A percentile compares a stretch with the other conserved stretches of the same genome.
Conservation (phyloP, 768 basidiomycete genomes). For the Suillus fuscotomentosus region DNA sequence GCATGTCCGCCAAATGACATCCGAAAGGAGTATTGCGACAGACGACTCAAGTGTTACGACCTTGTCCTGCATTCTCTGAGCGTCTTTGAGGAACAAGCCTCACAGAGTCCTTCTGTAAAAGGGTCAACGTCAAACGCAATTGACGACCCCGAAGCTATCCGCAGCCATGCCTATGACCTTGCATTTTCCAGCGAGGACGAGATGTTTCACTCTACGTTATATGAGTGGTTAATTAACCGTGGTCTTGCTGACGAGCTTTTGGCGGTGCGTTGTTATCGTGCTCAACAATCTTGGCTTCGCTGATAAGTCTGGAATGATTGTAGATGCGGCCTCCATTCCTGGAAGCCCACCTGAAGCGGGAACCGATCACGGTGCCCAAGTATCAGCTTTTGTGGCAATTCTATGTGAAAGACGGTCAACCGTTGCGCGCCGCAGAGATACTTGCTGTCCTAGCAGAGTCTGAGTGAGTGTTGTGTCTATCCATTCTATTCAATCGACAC, state of each 20-base stretch:
- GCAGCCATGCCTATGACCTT: slow-evolving; percentile 81
- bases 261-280: slow-evolving; percentile 56
- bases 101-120: slow-evolving; percentile 21
- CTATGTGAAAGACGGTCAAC: slow-evolving; percentile 90
- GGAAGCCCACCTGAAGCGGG: slow-evolving; percentile 82
- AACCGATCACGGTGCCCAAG: slow-evolving; percentile 78
- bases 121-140: slow-evolving; percentile 22
- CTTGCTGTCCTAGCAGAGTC: slow-evolving; percentile 83
- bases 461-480: slow-evolving; percentile 48
- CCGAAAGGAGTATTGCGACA: slow-evolving; percentile 55
- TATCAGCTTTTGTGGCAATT: slow-evolving; percentile 95
- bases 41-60: slow-evolving; percentile 74
- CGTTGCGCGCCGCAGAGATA: slow-evolving; percentile 84
- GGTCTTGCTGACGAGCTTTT: slow-evolving; percentile 85
- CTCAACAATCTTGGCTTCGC: slow-evolving; percentile 5
- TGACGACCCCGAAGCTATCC: slow-evolving; percentile 68
- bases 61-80: slow-evolving; percentile 80
- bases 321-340: slow-evolving; percentile 87
- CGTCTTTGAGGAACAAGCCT: slow-evolving; percentile 70
- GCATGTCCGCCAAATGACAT: slow-evolving; percentile 59
- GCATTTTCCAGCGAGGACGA: slow-evolving; percentile 85
- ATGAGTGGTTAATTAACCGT: slow-evolving; percentile 88
- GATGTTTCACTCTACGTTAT: slow-evolving; percentile 90
- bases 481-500: not conserved
- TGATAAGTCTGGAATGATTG: slow-evolving; percentile 10